Base-by-base conservation (phyloP, 2,329 filamentous ascomycete species). In the Colletotrichum agaves region DNA sequence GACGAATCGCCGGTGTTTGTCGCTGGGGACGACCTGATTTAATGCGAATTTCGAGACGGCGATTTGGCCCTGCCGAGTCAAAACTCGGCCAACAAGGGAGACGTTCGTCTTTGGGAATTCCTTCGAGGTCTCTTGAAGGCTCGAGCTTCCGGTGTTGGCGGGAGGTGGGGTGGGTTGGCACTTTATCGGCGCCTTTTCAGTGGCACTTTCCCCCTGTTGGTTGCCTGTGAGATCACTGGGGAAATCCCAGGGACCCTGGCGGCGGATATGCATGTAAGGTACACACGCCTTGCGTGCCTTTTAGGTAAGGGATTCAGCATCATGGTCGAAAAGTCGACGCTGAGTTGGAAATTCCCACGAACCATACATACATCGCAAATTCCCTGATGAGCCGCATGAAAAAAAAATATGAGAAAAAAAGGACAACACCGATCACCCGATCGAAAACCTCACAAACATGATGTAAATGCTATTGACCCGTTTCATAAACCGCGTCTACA, bases 211-310 rank as follows among this genome's bases (percentile, higher is more conserved):
- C 44, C 53, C 64, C 64, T 67, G 59, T 67, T 61, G 64, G 64
- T 64, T 67, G 64, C 64, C 37, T 44, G 47, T 67, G 64, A 67
- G 64, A 67, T 67, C 64, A 67, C 52, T 52, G 33, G 43, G 44
- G 13, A 41, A 31, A 19, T 43, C 23, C 50, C 41, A 33, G 60
- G 60, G 52, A 39, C 64, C 61, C 46, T 33, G 12, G 52, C 52
- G 43, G 47, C 19, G 21, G 60, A 52, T 63, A 67, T 60, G 60
- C 63, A 55, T 50, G 47, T 12, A 17, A 13, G 23, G 31, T 3
- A 19, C 3, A 5, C 13, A 27, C 27, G 23, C 23, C 23, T 27
- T 27, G 5, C 23, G 23, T 27, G 6, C 23, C 23, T 23, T 23
- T 23, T 23, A 23, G 21, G 21, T 23, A 23, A 23, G 21, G n/a